Evolutionary conservation across 2,329 filamentous ascomycete species (phyloP).

Genomic region (Phyllosticta ampelicida): DNA sequence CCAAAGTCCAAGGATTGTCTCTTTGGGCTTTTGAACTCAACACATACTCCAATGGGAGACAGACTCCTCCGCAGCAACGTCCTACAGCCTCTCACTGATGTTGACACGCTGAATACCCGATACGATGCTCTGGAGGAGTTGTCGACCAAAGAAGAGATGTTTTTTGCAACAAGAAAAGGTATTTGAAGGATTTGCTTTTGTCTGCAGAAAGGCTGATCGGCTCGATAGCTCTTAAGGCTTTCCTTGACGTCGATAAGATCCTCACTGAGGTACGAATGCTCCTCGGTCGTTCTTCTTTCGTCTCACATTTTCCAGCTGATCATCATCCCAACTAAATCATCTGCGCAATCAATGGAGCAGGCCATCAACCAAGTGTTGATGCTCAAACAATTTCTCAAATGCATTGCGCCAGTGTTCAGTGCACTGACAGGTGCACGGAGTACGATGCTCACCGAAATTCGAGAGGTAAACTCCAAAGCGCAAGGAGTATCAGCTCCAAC

Average conservation of each 20-base stretch:
- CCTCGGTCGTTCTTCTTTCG: conserved; percentile 11
- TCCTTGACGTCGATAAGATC: conserved; percentile 69
- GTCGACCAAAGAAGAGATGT: conserved; percentile 72
- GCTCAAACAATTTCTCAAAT: conserved; percentile 69
- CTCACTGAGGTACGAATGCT: conserved; percentile 52
- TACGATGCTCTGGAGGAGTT: conserved; percentile 81
- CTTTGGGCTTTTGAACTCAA: conserved; percentile 77
- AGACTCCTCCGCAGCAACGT: conserved; percentile 77
- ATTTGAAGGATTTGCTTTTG: neutral
- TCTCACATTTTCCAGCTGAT: conserved; percentile 50
- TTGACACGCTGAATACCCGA: conserved; percentile 55
- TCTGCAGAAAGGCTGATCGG: conserved; percentile 4
- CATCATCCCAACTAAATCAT: conserved; percentile 55
- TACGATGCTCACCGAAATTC: conserved; percentile 55
- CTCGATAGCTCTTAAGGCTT: conserved; percentile 54
- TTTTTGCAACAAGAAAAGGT: conserved; percentile 61
- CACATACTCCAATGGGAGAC: conserved; percentile 77
- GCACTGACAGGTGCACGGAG: conserved; percentile 55
- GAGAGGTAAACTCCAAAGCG: conserved; percentile 35
- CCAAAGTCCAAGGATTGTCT: conserved; percentile 70
- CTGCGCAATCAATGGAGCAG: conserved; percentile 62
- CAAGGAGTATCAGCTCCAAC: neutral
- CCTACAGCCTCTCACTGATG: conserved; percentile 72
- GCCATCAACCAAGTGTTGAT: conserved; percentile 79
- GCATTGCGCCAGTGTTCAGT: conserved; percentile 56